Base-by-base conservation (phyloP, 495 filamentous ascomycete species). In the Neurospora cerealis region DNA sequence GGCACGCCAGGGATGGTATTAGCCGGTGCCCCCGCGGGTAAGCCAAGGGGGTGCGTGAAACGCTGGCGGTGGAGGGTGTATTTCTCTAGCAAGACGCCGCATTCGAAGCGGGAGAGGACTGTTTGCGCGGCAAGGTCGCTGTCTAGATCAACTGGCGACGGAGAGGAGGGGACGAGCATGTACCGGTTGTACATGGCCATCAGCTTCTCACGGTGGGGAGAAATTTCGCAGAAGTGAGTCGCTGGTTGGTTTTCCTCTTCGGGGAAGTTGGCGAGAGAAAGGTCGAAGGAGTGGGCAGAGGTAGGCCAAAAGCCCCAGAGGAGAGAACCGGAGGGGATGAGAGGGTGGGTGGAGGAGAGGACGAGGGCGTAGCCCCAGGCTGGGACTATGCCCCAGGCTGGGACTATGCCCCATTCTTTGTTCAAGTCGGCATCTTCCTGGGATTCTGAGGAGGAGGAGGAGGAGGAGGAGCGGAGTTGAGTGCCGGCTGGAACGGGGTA, bases 291-390 rank as follows among this genome's bases (percentile, higher is more conserved):
- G 69, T 74, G 73, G 15, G 69, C 8, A 1, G 69, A 44, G n/a
- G 73, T 71, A 0, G 73, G 73, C 73, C 73, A 74, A 0, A 74
- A 71, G 3, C 73, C 73, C 54, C 37, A 74, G 36, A 74, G 69
- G 2, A 70, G 6, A 1, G 69, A 36, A 1, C 42, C 73, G 9
- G 6, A 5, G 17, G 19, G 11, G 40, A 74, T 70, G 1, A 19
- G 4, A 11, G 21, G 13, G 32, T 71, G 36, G 15, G 74, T 86
- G 69, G 75, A 82, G 9, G 84, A 81, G 24, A 80, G 38, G 5
- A 85, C 77, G 1, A 74, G 74, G 8, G 78, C 84, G 74, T 81
- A 85, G 2, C 86, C 85, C 85, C 86, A 87, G 6, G 81, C 85
- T 9, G 85, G 81, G 4, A 82, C 81, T 46, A 86, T 85, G 2